Evolutionary conservation across 176 grass and related monocot genomes (phyloP).

Genomic region (Paspalum notatum): DNA sequence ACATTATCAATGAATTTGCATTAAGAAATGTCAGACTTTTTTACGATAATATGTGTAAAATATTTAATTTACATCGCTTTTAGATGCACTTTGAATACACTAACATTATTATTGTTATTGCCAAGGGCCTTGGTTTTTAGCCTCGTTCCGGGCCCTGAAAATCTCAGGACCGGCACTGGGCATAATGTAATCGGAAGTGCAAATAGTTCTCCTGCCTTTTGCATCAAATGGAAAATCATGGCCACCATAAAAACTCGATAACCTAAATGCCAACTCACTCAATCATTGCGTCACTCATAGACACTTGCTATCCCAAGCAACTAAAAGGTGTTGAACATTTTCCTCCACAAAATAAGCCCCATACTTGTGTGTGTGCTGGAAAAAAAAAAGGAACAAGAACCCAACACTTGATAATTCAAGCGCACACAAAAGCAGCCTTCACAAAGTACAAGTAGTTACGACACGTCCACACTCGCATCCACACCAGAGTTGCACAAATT

Average conservation of each 20-base stretch:
- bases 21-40: too few species aligned
- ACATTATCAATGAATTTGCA: too few species aligned
- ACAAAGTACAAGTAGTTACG: background rate
- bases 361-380: background rate
- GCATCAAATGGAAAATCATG: background rate
- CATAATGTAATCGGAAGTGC: background rate
- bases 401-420: too few species aligned
- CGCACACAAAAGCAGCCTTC: too few species aligned
- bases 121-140: too few species aligned
- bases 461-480: background rate
- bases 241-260: background rate
- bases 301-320: background rate
- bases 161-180: too few species aligned
- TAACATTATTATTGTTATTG: too few species aligned
- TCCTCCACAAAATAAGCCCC: background rate
- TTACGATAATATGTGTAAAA: too few species aligned
- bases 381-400: background rate
- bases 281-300: background rate
- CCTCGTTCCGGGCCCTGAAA: too few species aligned
- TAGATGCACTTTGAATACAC: too few species aligned
- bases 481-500: background rate
- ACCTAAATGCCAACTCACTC: constrained; percentile 3
- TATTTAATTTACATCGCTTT: too few species aligned
- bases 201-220: constrained; percentile 4
- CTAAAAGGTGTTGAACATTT: too few species aligned